Evolutionary conservation across 2,329 filamentous ascomycete species (phyloP), one percentile per base, ranked within the genome.

Genomic region (Sphaerulina vaccinii): DNA sequence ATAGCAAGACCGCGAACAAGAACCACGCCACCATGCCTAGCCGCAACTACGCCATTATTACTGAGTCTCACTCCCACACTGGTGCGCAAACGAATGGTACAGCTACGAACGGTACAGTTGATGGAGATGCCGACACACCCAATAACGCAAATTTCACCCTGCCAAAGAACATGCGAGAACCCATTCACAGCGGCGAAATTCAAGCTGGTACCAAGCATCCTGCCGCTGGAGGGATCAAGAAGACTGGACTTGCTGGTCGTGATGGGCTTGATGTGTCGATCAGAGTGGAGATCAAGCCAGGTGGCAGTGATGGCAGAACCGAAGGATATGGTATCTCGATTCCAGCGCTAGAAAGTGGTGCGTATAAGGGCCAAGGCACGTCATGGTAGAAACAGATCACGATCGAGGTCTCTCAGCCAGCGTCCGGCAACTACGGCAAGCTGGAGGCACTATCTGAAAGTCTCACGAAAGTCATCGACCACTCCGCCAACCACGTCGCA

Each of bases 21-120:
- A 96, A 96, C 71, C 81, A 88, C 58, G 87, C 89, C 56, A 96
- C 91, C 9, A 96, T 96, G 83, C 82, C 83, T 1, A 81, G 78
- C 44, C 75, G 83, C 48, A 85, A 86, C 68, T 85, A 81, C 64
- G 82, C 82, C 51, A 81, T 81, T 65, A 80, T 85, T 67, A 77
- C 77, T 38, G 81, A 85, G 61, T 75, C 71, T 11, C 65, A 70
- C 55, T 63, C 44, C 39, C 68, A 54, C 54, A 52, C 48, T 4
- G 48, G 50, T 16, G 49, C 59, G 47, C 47, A 70, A 3, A 59
- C 65, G 43, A 65, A 65, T 56, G 52, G 58, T n/a, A 32, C 21
- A 5, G 44, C 46, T 29, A 64, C 68, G 24, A 56, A 56, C 19
- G 57, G 53, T 18, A 49, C 46, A 9, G 24, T 33, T 19, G 57